Percentiles rank a stretch among this genome's conserved stretches.
These are phyloP conservation scores for Sinapis alba DNA, from an alignment of 441 rosid genomes.

Conservation along the genomic window DNA sequence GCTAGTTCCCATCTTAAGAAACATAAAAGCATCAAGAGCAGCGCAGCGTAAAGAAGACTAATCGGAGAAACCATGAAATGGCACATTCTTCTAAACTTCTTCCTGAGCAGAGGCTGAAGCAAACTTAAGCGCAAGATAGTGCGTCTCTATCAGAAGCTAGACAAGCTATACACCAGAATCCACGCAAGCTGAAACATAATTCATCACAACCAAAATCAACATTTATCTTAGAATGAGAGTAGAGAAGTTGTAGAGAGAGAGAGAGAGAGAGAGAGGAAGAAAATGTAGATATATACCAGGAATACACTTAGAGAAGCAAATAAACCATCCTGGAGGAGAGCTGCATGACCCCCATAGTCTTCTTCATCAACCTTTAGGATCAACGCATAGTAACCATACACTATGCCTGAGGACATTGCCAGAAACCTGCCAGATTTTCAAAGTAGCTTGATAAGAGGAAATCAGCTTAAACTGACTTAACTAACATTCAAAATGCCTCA, in stretches of 20 bases:
- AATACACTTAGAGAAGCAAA: slow-evolving; percentile 83
- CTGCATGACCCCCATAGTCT: slow-evolving; percentile 95
- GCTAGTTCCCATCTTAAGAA: slow-evolving; percentile 37
- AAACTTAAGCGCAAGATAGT: slow-evolving; percentile 17
- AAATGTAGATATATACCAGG: slow-evolving; percentile 52
- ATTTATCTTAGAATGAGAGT: not conserved
- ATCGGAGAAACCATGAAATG: slow-evolving; percentile 4
- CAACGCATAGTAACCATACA: slow-evolving; percentile 86
- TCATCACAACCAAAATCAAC: slow-evolving; percentile 4
- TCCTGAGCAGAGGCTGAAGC: slow-evolving; percentile 15
- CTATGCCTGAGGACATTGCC: slow-evolving; percentile 69
- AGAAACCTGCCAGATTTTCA: slow-evolving; percentile 60
- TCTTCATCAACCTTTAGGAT: slow-evolving; percentile 90
- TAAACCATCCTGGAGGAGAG: slow-evolving; percentile 94
- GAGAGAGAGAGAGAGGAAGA: not conserved
- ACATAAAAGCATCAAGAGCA: slow-evolving; percentile 19
- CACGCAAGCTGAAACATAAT: slow-evolving; percentile 72
- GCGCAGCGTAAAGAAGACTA: slow-evolving; percentile 1
- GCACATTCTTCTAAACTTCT: slow-evolving; percentile 19
- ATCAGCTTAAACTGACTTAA: not conserved
- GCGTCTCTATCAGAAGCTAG: slow-evolving; percentile 55
- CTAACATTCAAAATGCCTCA: not conserved
- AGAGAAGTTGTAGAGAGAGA: not conserved
- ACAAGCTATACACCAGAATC: slow-evolving; percentile 95
- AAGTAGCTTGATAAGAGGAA: not conserved